Conservation (phyloP, 2,329 filamentous ascomycete species). For the Salinomyces thailandicus region DNA sequence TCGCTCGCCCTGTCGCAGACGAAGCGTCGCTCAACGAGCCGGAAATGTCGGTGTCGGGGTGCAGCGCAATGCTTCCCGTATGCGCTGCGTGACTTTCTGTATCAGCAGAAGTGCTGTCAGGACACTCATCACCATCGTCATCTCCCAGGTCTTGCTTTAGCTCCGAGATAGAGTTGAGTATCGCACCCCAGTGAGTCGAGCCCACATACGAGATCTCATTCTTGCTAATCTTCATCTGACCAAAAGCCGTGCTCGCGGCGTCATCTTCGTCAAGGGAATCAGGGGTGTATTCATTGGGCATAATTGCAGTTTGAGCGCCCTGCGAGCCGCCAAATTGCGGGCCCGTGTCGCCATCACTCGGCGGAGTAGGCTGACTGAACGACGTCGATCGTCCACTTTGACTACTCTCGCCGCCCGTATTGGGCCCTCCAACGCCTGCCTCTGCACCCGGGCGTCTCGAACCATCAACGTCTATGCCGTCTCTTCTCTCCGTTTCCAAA, state of each 20-base stretch:
- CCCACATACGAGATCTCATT: slow-evolving; percentile 71
- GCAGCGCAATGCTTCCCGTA: neutral
- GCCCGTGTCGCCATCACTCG: slow-evolving; percentile 18
- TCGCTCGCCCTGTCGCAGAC: no score
- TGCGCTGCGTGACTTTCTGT: neutral
- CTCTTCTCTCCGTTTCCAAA: no score
- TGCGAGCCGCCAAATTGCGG: neutral
- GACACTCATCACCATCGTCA: slow-evolving; percentile 6
- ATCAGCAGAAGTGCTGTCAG: neutral
- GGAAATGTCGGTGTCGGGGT: neutral
- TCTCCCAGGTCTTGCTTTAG: slow-evolving; percentile 23
- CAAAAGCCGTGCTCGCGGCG: slow-evolving; percentile 57
- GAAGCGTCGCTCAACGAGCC: neutral
- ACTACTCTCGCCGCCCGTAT: slow-evolving; percentile 1
- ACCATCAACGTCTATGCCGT: no score
- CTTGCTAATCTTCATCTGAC: slow-evolving; percentile 69
- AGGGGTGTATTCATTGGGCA: neutral
- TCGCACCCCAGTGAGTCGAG: slow-evolving; percentile 72
- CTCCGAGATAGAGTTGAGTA: slow-evolving; percentile 51
- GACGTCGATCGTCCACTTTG: slow-evolving; percentile 1
- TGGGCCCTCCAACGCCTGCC: neutral
- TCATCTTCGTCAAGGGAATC: slow-evolving; percentile 31
- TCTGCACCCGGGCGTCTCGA: no score
- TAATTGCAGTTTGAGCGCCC: neutral
- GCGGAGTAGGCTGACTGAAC: slow-evolving; percentile 19